Evolutionary conservation across 1,284 basidiomycete species (phyloP).

Genomic region (Lentinula novae-zelandiae): DNA sequence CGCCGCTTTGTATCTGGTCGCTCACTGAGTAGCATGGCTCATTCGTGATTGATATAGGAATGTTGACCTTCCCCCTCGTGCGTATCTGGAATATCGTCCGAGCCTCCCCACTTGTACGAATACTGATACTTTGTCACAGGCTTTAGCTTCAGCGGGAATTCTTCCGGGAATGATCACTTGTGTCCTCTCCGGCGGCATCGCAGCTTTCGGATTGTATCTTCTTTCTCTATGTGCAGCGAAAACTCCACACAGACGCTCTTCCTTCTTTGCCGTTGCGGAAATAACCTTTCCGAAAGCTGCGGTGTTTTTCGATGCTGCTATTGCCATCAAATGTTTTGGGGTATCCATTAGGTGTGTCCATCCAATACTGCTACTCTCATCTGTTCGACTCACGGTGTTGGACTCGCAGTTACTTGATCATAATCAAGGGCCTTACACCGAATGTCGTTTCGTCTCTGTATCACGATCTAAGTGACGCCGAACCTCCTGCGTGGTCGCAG

Average conservation of each 20-base stretch:
- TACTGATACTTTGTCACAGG: constrained; percentile 38
- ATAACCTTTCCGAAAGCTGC: constrained; percentile 84
- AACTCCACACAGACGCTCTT: constrained; percentile 72
- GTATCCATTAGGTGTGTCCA: constrained; percentile 81
- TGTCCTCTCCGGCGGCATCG: constrained; percentile 78
- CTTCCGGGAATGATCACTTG: constrained; percentile 89
- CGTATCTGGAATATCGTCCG: constrained; percentile 15
- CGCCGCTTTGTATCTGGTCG: constrained; percentile 18
- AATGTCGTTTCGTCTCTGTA: constrained; percentile 87
- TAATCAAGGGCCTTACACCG: constrained; percentile 93
- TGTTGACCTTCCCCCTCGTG: constrained; percentile 81
- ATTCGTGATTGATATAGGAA: constrained; percentile 43
- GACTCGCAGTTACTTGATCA: constrained; percentile 76
- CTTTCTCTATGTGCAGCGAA: constrained; percentile 84
- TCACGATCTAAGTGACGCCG: constrained; percentile 68
- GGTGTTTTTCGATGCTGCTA: constrained; percentile 88
- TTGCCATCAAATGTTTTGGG: constrained; percentile 96
- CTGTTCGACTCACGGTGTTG: neutral
- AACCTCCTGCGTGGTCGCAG: constrained; percentile 71
- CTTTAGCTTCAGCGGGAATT: constrained; percentile 82
- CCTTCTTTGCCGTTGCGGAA: constrained; percentile 84
- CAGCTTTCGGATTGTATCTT: constrained; percentile 87
- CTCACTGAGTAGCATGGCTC: neutral
- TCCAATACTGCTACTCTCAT: neutral
- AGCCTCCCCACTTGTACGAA: constrained; percentile 2